Percentiles rank a stretch among this genome's conserved stretches.
Conservation (phyloP, 352 stramenopile genomes). For the Globisporangium megalacanthum region DNA sequence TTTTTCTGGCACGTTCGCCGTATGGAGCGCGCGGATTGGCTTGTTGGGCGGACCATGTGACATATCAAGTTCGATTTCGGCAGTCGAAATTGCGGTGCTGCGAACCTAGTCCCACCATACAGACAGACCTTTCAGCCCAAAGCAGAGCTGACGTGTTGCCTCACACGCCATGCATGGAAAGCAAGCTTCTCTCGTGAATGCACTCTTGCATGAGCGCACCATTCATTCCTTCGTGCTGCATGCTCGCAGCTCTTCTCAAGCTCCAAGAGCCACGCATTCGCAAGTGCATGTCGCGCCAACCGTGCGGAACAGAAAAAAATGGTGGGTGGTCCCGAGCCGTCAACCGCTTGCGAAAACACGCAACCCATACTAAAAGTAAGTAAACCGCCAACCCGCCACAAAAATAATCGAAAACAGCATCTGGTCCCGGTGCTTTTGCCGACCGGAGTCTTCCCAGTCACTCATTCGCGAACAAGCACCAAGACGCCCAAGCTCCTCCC, state of each 20-base stretch:
- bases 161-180: too few relatives aligned
- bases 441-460: neutral
- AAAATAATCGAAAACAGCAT: neutral
- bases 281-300: neutral
- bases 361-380: neutral
- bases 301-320: too few relatives aligned
- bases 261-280: neutral
- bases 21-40: neutral
- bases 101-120: neutral
- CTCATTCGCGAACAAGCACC: constrained; percentile 1
- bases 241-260: too few relatives aligned
- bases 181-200: too few relatives aligned
- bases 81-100: constrained; percentile 1
- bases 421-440: constrained; percentile 1
- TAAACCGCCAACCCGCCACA: neutral
- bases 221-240: too few relatives aligned
- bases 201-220: too few relatives aligned
- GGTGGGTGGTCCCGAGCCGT: neutral
- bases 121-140: neutral
- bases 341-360: neutral
- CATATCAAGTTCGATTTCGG: neutral
- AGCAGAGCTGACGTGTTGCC: too few relatives aligned
- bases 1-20: neutral
- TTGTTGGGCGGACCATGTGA: neutral
- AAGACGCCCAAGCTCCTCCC: neutral